phyloP scores from a whole-genome alignment of 768 basidiomycete genomes.

The Xerocomellus intermedius region DNA sequence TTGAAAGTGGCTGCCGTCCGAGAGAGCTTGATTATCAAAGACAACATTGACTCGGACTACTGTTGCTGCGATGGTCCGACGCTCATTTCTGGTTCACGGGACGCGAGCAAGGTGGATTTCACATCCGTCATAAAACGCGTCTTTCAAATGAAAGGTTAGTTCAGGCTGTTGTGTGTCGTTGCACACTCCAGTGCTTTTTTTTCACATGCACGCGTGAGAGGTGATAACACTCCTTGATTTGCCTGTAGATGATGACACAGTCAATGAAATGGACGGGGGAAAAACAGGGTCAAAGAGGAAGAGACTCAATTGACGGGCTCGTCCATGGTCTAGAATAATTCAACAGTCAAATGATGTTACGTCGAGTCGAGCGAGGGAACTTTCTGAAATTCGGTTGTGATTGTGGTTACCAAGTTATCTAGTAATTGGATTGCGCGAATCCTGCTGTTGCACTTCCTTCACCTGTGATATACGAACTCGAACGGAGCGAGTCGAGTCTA shows the following conservation, averaged over 20 bases:
- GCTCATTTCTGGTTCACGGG: neutral
- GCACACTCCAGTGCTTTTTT: neutral
- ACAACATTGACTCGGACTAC: no score
- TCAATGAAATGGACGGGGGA: no score
- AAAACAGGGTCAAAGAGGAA: no score
- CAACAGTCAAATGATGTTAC: neutral
- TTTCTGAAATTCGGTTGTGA: neutral
- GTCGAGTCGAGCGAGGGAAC: neutral
- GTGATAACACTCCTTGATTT: neutral
- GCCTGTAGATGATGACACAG: neutral
- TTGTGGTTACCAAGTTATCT: neutral
- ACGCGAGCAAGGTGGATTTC: slow-evolving; percentile 12
- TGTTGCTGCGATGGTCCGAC: rapidly evolving
- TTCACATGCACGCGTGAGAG: neutral
- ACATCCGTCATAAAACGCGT: slow-evolving; percentile 8
- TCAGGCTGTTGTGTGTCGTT: neutral
- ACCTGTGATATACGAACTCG: neutral
- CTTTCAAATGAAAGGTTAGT: slow-evolving; percentile 9
- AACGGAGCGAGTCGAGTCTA: neutral
- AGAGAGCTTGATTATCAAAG: slow-evolving; percentile 15
- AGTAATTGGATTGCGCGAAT: slow-evolving; percentile 1
- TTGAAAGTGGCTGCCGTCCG: slow-evolving; percentile 23
- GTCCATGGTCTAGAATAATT: neutral
- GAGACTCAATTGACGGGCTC: neutral
- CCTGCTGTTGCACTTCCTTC: neutral